Percentiles rank a stretch among this genome's conserved stretches.
phyloP scores from a whole-genome alignment of 495 filamentous ascomycete genomes.

The Massariosphaeria phaeospora region DNA sequence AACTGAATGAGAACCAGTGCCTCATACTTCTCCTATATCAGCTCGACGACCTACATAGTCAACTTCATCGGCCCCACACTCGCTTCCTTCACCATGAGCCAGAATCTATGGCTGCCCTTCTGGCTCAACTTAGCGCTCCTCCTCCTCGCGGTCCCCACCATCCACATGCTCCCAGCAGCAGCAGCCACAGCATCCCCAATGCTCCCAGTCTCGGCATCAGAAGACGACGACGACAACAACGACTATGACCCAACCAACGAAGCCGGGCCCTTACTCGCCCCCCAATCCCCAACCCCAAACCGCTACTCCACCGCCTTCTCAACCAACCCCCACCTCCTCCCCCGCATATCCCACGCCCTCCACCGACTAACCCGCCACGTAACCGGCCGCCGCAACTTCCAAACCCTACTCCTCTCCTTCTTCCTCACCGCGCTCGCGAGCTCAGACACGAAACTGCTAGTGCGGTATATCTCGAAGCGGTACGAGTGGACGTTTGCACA shows the following conservation, averaged over 20 bases:
- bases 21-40: conserved; percentile 30
- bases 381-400: conserved; percentile 28
- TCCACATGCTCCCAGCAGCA: conserved; percentile 14
- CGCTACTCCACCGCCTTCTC: conserved; percentile 23
- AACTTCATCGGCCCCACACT: conserved; percentile 27
- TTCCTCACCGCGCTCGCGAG: conserved; percentile 30
- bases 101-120: conserved; percentile 30
- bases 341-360: conserved; percentile 7
- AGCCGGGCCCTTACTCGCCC: conserved; percentile 18
- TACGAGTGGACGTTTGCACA: conserved; percentile 33
- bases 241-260: background rate
- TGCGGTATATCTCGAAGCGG: conserved; percentile 33
- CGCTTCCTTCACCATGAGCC: conserved; percentile 30
- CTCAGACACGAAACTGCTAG: conserved; percentile 29
- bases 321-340: background rate
- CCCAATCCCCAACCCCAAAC: conserved; percentile 1
- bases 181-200: background rate
- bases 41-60: conserved; percentile 27
- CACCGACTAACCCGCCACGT: conserved; percentile 7
- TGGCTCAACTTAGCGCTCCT: conserved; percentile 25
- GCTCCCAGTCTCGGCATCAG: background rate
- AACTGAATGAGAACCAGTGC: conserved; percentile 6
- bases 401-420: conserved; percentile 26
- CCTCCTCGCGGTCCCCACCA: conserved; percentile 17
- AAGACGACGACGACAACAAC: background rate